phyloP scores from a whole-genome alignment of 306 rosid genomes.

The Prunus mira region DNA sequence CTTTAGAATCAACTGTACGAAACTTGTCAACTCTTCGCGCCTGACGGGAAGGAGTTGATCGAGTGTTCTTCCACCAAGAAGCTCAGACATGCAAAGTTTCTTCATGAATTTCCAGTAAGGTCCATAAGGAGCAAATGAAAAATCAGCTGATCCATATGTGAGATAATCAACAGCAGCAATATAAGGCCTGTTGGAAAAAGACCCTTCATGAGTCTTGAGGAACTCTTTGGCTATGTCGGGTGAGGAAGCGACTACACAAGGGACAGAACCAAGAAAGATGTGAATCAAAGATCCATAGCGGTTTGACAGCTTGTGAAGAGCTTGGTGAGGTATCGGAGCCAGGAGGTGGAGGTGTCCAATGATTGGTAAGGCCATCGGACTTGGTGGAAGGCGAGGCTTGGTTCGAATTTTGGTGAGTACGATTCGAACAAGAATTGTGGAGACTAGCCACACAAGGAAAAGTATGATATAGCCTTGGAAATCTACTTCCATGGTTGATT shows the following conservation, averaged over 20 bases:
- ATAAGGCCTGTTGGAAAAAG: constrained; percentile 29
- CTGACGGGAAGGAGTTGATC: constrained; percentile 36
- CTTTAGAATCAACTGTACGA: constrained; percentile 9
- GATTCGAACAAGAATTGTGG: constrained; percentile 24
- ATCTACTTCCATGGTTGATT: constrained; percentile 35
- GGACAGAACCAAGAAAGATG: constrained; percentile 37
- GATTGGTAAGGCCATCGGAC: constrained; percentile 37
- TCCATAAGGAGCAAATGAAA: constrained; percentile 43
- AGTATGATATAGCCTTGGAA: constrained; percentile 33
- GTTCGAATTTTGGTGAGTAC: constrained; percentile 23
- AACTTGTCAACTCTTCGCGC: constrained; percentile 40
- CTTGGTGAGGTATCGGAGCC: constrained; percentile 39
- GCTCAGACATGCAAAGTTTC: constrained; percentile 51
- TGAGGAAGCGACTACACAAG: constrained; percentile 34
- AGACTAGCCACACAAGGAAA: constrained; percentile 31
- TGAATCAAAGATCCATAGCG: constrained; percentile 34
- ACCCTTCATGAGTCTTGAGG: constrained; percentile 35
- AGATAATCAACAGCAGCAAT: constrained; percentile 25
- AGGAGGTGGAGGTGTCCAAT: constrained; percentile 49
- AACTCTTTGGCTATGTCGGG: constrained; percentile 37
- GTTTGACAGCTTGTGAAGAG: constrained; percentile 37
- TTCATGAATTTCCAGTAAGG: constrained; percentile 57
- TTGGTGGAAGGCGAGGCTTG: constrained; percentile 33
- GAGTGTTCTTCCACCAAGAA: constrained; percentile 45
- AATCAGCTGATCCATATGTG: constrained; percentile 36